These are phyloP conservation scores for Exophiala alcalophila DNA, from an alignment of 2,329 filamentous ascomycete species.

Conservation along the genomic window DNA sequence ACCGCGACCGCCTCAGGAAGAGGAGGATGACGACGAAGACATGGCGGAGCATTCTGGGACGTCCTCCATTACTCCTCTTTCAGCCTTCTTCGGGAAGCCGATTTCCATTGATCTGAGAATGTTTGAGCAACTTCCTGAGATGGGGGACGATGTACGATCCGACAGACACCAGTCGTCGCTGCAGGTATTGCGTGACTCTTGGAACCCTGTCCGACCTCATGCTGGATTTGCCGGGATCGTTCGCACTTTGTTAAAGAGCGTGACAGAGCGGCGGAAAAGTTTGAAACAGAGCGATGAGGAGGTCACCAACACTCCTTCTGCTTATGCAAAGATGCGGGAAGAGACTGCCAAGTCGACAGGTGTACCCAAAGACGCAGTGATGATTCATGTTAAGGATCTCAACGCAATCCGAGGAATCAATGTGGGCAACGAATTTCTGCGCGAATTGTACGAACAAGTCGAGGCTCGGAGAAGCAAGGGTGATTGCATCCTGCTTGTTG, in stretches of 20 bases:
- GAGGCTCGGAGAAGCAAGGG: conserved; percentile 70
- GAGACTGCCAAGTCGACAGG: conserved; percentile 45
- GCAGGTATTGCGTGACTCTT: conserved; percentile 12
- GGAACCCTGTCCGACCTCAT: conserved; percentile 4
- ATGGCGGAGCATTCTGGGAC: conserved; percentile 20
- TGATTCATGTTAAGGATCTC: conserved; percentile 78
- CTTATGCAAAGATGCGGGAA: conserved; percentile 44
- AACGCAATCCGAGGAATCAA: conserved; percentile 65
- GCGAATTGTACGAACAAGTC: conserved; percentile 67
- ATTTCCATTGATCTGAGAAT: conserved; percentile 22
- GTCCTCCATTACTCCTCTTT: conserved; percentile 8
- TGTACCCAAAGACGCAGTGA: conserved; percentile 40
- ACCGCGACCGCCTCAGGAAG: too few relatives aligned
- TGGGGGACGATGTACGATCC: conserved; percentile 1
- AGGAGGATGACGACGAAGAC: conserved; percentile 26
- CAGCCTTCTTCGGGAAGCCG: conserved; percentile 23
- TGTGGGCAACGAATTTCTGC: conserved; percentile 67
- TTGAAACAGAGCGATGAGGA: conserved; percentile 8
- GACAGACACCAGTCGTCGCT: conserved; percentile 3
- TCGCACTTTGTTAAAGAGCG: conserved; percentile 7
- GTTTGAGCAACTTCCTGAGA: conserved; percentile 18
- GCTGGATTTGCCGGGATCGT: conserved; percentile 5
- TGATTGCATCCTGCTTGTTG: conserved; percentile 71
- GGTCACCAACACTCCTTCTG: too few relatives aligned
- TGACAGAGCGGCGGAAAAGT: conserved; percentile 12